Evolutionary conservation across 1,284 basidiomycete species (phyloP), one percentile per base, ranked within the genome.

Genomic region (Leccinum pachyderme): DNA sequence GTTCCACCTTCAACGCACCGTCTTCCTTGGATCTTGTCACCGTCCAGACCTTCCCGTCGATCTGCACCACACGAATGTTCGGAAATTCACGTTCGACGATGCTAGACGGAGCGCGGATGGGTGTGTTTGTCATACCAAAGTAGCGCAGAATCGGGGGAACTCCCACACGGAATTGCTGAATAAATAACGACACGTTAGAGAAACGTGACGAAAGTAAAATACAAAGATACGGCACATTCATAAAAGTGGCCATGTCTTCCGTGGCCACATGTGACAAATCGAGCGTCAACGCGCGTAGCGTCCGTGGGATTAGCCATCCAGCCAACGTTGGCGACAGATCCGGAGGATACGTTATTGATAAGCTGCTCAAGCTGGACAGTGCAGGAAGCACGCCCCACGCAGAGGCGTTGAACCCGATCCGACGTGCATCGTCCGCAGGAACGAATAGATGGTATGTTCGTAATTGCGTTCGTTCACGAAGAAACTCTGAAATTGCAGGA

Each of bases 311-410:
- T 33, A 89, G 72, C 86, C 86, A 89, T 51, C 81, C 77, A 7
- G 85, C 84, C 32, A 89, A 69, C 0, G 82, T 79, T 0, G 84
- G 77, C 0, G 83, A 78, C 32, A 88, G 70, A 65, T 87, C 86
- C 60, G 75, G 73, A 4, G 86, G 85, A 60, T 87, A 80, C 9
- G 81, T 82, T 51, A 87, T 84, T 37, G 74, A 77, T 50, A 89
- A 63, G 47, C 74, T 77, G 25, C 69, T 75, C 53, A 89, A 65
- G 15, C 72, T 73, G 11, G 71, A 70, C 29, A 89, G 66, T 4
- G 76, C 77, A 0, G 86, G 86, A 12, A 89, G 73, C n/a, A 87
- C 80, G 12, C 86, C 86, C 84, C 85, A 87, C 7, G 83, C 75
- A 0, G 81, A 77, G 1, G 86, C 83, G 59, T 86, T 83, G 59